phyloP scores from a whole-genome alignment of 2,329 filamentous ascomycete species.

The Fusarium brachygibbosum region DNA sequence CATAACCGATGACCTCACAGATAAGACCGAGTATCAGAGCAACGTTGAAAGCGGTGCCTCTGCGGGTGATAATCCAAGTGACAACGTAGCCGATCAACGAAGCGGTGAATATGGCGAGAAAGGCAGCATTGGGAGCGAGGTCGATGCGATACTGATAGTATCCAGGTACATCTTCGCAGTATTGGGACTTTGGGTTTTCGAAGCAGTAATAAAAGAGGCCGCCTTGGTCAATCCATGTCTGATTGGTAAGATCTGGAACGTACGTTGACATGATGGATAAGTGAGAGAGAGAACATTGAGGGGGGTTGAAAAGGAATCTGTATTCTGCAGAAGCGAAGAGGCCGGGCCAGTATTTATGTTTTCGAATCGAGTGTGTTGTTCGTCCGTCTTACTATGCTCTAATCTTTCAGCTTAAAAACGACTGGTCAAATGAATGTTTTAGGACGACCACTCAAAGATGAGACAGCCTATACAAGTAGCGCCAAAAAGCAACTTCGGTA shows the following conservation, averaged over 20 bases:
- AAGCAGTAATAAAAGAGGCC: constrained; percentile 47
- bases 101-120: constrained; percentile 63
- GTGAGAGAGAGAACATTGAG: not conserved
- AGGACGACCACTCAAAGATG: not conserved
- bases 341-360: not conserved
- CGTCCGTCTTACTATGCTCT: constrained; percentile 11
- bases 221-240: constrained; percentile 36
- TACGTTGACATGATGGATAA: constrained; percentile 18
- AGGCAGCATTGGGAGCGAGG: constrained; percentile 65
- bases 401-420: not conserved
- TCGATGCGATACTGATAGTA: constrained; percentile 67
- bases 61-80: constrained; percentile 59
- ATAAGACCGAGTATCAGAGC: constrained; percentile 67
- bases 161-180: constrained; percentile 52
- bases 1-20: constrained; percentile 71
- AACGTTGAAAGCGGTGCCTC: constrained; percentile 64
- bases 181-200: constrained; percentile 44
- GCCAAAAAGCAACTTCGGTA: not conserved
- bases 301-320: not conserved
- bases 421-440: constrained; percentile 2
- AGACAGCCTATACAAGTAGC: not conserved
- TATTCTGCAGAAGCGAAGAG: not conserved
- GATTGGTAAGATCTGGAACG: constrained; percentile 38
- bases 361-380: not conserved
- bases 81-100: constrained; percentile 59